Conservation (phyloP, 164 flowering plant species). For the Vitis vinifera region DNA sequence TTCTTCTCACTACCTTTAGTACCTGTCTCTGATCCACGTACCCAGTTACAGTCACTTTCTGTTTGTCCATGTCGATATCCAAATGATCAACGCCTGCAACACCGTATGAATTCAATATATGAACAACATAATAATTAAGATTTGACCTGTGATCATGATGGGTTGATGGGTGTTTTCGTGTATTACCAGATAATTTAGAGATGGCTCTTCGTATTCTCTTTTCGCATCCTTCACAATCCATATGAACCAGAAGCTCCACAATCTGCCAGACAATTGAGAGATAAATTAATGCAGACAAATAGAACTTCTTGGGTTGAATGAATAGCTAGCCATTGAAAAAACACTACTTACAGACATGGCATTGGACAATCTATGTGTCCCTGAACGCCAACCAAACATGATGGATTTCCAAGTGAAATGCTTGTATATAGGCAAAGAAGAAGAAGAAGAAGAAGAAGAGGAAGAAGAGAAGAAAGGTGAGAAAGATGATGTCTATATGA, state of each 20-base stretch:
- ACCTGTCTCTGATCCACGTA: slow-evolving; percentile 59
- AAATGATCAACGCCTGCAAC: slow-evolving; percentile 63
- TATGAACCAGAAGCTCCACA: slow-evolving; percentile 75
- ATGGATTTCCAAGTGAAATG: neutral
- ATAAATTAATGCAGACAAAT: neutral
- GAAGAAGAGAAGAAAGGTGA: too few species aligned
- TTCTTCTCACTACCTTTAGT: slow-evolving; percentile 65
- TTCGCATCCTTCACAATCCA: slow-evolving; percentile 81
- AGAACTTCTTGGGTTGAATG: neutral
- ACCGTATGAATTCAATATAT: slow-evolving; percentile 35
- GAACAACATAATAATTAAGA: too few species aligned
- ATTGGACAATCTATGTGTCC: slow-evolving; percentile 22
- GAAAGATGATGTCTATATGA: too few species aligned
- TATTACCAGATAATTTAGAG: slow-evolving; percentile 28
- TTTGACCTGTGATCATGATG: too few species aligned
- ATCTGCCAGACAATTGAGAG: slow-evolving; percentile 29
- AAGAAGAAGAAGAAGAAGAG: too few species aligned
- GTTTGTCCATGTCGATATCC: slow-evolving; percentile 73
- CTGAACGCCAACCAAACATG: slow-evolving; percentile 38
- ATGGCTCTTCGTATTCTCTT: slow-evolving; percentile 64
- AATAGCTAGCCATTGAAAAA: too few species aligned
- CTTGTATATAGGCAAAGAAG: too few species aligned
- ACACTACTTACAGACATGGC: slow-evolving; percentile 49
- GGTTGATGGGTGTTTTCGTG: too few species aligned
- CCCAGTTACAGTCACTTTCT: slow-evolving; percentile 82